phyloP scores from a whole-genome alignment of 176 grass and related monocot species.

The Cymbopogon citratus region DNA sequence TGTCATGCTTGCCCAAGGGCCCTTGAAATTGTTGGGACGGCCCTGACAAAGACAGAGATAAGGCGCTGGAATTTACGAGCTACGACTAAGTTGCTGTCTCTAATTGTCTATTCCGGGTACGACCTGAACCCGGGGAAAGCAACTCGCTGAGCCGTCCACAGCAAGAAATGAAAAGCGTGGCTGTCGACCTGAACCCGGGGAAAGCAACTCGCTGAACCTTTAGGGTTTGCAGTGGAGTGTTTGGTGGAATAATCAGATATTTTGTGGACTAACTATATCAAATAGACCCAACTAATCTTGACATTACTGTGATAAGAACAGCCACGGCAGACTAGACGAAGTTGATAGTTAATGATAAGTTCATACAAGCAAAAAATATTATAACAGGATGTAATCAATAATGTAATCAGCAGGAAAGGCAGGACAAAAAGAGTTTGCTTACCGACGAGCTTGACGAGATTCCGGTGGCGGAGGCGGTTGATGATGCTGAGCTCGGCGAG shows the following conservation, averaged over 20 bases:
- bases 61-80: not conserved
- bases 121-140: not conserved
- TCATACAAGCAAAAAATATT: not conserved
- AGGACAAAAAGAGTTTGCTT: not conserved
- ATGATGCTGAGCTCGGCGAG: constrained; percentile 87
- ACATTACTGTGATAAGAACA: not conserved
- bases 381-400: not conserved
- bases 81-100: not conserved
- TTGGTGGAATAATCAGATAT: not conserved
- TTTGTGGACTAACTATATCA: not conserved
- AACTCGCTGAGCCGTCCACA: not conserved
- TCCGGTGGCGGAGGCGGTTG: constrained; percentile 75
- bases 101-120: not conserved
- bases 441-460: constrained; percentile 85
- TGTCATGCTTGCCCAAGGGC: too few species aligned
- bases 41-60: not conserved
- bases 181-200: too few species aligned
- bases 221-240: not conserved
- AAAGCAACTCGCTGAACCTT: too few species aligned
- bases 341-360: not conserved
- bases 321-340: not conserved
- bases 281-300: not conserved
- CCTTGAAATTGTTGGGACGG: too few species aligned
- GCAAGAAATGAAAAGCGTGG: not conserved
- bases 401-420: not conserved